These are phyloP conservation scores for Coniferiporia sulphurascens DNA, from an alignment of 1,284 basidiomycete genomes.

Conservation along the genomic window DNA sequence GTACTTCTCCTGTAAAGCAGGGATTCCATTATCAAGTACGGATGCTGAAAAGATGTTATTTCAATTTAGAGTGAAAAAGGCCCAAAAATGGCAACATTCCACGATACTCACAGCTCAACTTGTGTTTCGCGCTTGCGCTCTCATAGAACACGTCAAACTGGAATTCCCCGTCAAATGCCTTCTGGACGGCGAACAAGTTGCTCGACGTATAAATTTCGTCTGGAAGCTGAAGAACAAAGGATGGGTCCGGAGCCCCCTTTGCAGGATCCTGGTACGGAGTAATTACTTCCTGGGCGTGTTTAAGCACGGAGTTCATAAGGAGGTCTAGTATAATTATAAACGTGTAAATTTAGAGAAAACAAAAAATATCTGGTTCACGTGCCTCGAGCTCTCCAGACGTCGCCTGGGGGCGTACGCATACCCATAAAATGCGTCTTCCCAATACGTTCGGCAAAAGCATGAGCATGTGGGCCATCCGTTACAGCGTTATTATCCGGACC, in stretches of 20 bases:
- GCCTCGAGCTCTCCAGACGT: conserved; percentile 86
- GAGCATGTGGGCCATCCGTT: conserved; percentile 48
- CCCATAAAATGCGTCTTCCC: conserved; percentile 76
- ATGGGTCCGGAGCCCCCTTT: conserved; percentile 65
- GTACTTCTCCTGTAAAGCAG: conserved; percentile 59
- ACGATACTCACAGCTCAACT: conserved; percentile 50
- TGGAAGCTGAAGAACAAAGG: conserved; percentile 70
- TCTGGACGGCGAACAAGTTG: conserved; percentile 85
- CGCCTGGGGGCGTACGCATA: conserved; percentile 53
- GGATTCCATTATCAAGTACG: conserved; percentile 63
- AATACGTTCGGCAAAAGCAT: conserved; percentile 57
- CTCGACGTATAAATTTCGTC: conserved; percentile 69
- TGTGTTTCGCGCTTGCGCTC: conserved; percentile 56
- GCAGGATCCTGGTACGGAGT: conserved; percentile 50
- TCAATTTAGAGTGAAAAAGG: conserved; percentile 13
- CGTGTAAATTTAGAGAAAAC: conserved; percentile 2
- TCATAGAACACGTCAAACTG: conserved; percentile 86
- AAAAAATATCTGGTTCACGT: conserved; percentile 8
- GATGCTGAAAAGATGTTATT: conserved; percentile 37
- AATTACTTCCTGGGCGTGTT: conserved; percentile 51
- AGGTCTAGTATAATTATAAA: conserved; percentile 41
- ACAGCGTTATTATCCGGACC: conserved; percentile 55
- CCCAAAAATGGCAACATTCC: background rate
- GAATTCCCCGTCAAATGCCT: conserved; percentile 78
- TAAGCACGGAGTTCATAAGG: conserved; percentile 59